Percentiles rank a stretch among this genome's conserved stretches.
Evolutionary conservation across 163 green algal genomes (phyloP).

Genomic region (Scenedesmus sp.): DNA sequence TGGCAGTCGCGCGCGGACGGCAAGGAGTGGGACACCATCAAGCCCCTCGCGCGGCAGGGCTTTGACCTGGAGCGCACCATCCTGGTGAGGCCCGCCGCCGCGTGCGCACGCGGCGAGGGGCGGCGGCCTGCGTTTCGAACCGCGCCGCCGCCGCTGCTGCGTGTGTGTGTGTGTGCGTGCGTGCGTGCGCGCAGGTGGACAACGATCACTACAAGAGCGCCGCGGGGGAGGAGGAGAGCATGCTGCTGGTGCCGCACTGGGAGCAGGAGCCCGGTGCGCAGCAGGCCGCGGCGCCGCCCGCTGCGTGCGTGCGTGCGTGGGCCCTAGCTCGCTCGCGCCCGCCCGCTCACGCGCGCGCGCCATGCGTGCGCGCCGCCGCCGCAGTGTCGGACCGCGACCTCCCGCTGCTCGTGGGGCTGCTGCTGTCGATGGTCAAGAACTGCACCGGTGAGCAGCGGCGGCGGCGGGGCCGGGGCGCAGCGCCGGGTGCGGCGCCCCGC

Average conservation of each 20-base stretch:
- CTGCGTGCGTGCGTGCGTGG: constrained; percentile 1
- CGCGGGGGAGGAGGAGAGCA: constrained; percentile 41
- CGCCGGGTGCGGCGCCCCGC: too few species aligned
- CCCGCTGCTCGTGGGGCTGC: constrained; percentile 42
- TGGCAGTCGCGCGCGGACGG: constrained; percentile 49
- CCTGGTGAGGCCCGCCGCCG: too few species aligned
- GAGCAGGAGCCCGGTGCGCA: constrained; percentile 30
- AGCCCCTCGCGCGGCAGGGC: constrained; percentile 63
- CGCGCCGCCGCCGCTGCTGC: too few species aligned
- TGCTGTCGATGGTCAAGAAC: constrained; percentile 4
- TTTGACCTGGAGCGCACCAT: constrained; percentile 52
- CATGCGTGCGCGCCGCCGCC: too few species aligned
- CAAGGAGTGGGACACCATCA: constrained; percentile 71
- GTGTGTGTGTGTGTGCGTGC: too few species aligned
- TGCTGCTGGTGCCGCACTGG: constrained; percentile 54
- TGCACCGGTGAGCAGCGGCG: constrained; percentile 26
- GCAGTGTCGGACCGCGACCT: constrained; percentile 43
- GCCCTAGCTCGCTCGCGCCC: too few species aligned
- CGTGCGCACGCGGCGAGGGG: too few species aligned
- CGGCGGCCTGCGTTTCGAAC: too few species aligned
- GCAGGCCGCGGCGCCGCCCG: background rate
- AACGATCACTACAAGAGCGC: constrained; percentile 68
- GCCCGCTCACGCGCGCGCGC: too few species aligned
- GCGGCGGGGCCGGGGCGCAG: too few species aligned
- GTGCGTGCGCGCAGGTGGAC: too few species aligned